phyloP scores from a whole-genome alignment of 139 green algal genomes.

The Coccomyxa sp. region DNA sequence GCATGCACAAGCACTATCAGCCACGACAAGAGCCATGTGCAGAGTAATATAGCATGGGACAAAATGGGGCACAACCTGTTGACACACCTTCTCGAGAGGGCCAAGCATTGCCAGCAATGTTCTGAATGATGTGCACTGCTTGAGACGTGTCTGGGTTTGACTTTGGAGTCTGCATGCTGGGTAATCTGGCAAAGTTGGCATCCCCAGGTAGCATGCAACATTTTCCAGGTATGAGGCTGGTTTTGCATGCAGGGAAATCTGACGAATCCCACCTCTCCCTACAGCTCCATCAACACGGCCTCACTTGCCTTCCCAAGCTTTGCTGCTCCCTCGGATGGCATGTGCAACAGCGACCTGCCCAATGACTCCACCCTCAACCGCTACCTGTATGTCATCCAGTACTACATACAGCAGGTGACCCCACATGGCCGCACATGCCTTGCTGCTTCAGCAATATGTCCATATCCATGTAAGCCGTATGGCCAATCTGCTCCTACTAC shows the following conservation, averaged over 20 bases:
- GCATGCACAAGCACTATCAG: too few relatives aligned
- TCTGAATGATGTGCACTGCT: too few relatives aligned
- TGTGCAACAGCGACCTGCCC: slow-evolving; percentile 15
- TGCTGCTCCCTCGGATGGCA: not conserved
- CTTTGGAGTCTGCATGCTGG: too few relatives aligned
- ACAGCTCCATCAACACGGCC: not conserved
- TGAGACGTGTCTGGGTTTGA: too few relatives aligned
- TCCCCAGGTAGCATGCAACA: not conserved
- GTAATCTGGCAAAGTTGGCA: too few relatives aligned
- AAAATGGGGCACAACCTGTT: too few relatives aligned
- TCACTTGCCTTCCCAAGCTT: not conserved
- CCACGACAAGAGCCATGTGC: too few relatives aligned
- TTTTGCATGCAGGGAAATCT: not conserved
- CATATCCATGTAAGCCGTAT: not conserved
- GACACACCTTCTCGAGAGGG: too few relatives aligned
- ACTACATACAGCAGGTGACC: slow-evolving; percentile 1
- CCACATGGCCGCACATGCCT: not conserved
- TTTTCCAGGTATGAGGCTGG: too few relatives aligned
- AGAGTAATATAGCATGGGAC: too few relatives aligned
- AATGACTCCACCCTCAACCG: slow-evolving; percentile 5
- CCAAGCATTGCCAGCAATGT: too few relatives aligned
- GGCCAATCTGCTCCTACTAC: not conserved
- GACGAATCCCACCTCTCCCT: not conserved
- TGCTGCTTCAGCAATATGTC: not conserved
- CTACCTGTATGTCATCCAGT: not conserved